Evolutionary conservation across 78 protist species (phyloP).

Genomic region (Salpingoeca rosetta): DNA sequence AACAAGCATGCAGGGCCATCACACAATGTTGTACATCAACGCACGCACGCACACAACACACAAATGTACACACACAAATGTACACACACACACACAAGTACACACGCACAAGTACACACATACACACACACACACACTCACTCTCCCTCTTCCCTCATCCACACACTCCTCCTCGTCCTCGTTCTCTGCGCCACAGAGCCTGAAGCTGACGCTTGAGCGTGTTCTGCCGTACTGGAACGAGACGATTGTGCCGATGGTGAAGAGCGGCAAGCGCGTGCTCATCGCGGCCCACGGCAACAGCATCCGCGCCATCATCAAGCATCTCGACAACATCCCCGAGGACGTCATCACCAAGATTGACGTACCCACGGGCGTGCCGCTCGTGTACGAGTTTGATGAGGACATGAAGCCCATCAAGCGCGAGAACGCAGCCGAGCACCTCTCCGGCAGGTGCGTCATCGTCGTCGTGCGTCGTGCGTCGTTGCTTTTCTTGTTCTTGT

Average conservation of each 20-base stretch:
- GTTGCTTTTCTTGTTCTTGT: neutral
- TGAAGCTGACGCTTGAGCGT: conserved; percentile 38
- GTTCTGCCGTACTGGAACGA: conserved; percentile 71
- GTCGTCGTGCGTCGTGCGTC: neutral
- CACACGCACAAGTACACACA: too few relatives aligned
- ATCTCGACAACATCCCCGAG: conserved; percentile 27
- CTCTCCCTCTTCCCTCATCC: too few relatives aligned
- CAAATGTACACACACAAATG: too few relatives aligned
- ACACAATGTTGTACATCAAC: too few relatives aligned
- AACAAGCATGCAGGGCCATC: too few relatives aligned
- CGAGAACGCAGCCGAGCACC: conserved; percentile 1
- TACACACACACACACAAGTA: too few relatives aligned
- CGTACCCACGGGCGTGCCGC: conserved; percentile 81
- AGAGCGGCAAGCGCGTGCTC: conserved; percentile 63
- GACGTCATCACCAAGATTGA: conserved; percentile 58
- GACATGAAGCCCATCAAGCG: conserved; percentile 49
- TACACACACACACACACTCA: too few relatives aligned
- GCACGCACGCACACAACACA: too few relatives aligned
- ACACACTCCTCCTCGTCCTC: too few relatives aligned
- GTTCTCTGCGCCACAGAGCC: too few relatives aligned
- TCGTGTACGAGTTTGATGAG: conserved; percentile 63
- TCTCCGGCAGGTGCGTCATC: neutral
- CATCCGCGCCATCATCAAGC: conserved; percentile 79
- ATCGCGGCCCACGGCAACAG: conserved; percentile 88
- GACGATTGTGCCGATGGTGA: conserved; percentile 56